Base-by-base conservation (phyloP, 2,329 filamentous ascomycete genomes). In the Diaporthe batatas region DNA sequence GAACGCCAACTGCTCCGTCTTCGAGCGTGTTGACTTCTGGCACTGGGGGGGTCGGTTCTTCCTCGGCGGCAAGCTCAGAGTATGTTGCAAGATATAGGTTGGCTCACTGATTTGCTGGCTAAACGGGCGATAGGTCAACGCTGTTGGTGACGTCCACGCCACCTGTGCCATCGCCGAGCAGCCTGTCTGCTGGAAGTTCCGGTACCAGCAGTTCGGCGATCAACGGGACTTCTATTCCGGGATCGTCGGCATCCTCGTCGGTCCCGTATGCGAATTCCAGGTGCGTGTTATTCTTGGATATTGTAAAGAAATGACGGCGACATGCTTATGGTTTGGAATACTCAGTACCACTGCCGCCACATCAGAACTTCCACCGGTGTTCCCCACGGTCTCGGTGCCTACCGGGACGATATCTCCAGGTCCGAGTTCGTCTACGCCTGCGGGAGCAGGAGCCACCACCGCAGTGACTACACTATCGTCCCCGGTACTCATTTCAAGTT, bases 171-270 rank as follows among this genome's bases (percentile, higher is more conserved):
- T 44, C 49, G 8, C 29, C 29, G 16, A 12, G 59, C 42, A 49
- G 18, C 44, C 14, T 47, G 53, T 71, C 68, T n/a, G 57, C 72
- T 47, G 64, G 58, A 12, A n/a, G 23, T 16, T n/a, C 49, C 0
- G 44, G 14, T 18, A 49, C 23, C 53, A 74, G 39, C n/a, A 51
- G 39, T 25, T 47, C 53, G 3, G 47, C 25, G 54, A 25, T 32
- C 7, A 71, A 70, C 53, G 34, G 36, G 21, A 74, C 59, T 62
- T n/a, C 75, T 36, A 65, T 71, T 29, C 72, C 76, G 53, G 76
- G 69, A 47, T 53, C 67, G 23, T 75, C 76, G 12, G 51, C 73
- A 18, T 68, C 32, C 25, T 74, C 58, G 73, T 77, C 70, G 12
- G 53, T 39, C 21, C 44, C 65, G 25, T 70, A 25, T 65, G 67